Evolutionary conservation across 495 filamentous ascomycete species (phyloP), one percentile per base, ranked within the genome.

Genomic region (Penicillium odoratum): DNA sequence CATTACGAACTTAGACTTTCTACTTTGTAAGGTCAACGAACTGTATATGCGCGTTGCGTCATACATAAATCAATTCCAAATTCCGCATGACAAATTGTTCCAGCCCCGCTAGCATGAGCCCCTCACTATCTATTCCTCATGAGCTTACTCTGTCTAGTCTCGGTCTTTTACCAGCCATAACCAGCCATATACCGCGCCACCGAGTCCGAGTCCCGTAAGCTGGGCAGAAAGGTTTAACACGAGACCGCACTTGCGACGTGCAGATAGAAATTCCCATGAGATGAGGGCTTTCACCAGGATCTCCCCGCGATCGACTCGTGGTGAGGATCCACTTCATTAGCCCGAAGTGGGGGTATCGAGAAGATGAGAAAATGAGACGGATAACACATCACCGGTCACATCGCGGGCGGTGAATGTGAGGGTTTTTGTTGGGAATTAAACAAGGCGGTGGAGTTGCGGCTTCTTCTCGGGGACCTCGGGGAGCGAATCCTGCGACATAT

Each of bases 351-450:
- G 33, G 28, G 88, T 71, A 63, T 91, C 80, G 72, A 86, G 78
- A 70, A 93, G 90, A 59, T 84, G 85, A 57, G 77, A 85, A 89
- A 92, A 16, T 75, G 81, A 50, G 91, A 74, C 44, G 83, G 82
- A 50, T 86, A 84, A 75, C 5, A 85, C 55, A 40, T 80, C 81
- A 34, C 85, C 84, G 0, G 88, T 88, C 4, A 93, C 75, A 60
- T 91, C 83, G 61, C 81, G 81, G 73, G 90, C 86, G 18, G 68
- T 70, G 28, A 70, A 30, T 29, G 82, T 85, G 51, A 81, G 66
- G 44, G 65, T 73, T 68, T 89, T 83, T 51, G 15, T 40, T 15
- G 38, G 38, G 13, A 9, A 36, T 4, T 16, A 13, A 15, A n/a
- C 5, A 4, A 16, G 6, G 38, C 13, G 38, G 38, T 15, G 38